These are phyloP conservation scores for Endocalyx cinctus DNA, from an alignment of 2,329 filamentous ascomycete genomes.

Conservation along the genomic window DNA sequence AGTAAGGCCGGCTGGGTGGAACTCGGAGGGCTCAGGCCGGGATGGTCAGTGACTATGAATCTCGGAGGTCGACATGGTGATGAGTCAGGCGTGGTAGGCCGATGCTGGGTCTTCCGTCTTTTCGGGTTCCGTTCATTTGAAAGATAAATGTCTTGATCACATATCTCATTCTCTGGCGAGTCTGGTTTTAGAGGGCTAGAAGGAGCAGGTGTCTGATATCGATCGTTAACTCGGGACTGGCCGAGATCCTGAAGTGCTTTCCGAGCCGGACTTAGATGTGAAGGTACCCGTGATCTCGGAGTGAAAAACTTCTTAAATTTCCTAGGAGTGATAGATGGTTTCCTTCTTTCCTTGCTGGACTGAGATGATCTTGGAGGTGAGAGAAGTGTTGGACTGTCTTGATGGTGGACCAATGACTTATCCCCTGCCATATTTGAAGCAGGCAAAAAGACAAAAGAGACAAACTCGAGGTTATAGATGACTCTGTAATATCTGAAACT, in stretches of 20 bases:
- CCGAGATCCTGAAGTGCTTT: slow-evolving; percentile 37
- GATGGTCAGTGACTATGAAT: slow-evolving; percentile 9
- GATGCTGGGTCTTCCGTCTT: too few species aligned
- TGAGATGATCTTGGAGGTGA: slow-evolving; percentile 21
- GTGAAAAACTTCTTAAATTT: slow-evolving; percentile 52
- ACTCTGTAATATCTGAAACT: too few species aligned
- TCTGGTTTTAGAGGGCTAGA: slow-evolving; percentile 35
- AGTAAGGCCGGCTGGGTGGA: slow-evolving; percentile 21
- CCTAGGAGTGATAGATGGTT: slow-evolving; percentile 49
- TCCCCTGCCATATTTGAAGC: background rate
- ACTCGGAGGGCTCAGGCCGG: slow-evolving; percentile 6
- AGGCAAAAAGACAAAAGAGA: too few species aligned
- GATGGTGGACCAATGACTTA: too few species aligned
- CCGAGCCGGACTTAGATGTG: slow-evolving; percentile 33
- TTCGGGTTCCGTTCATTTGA: too few species aligned
- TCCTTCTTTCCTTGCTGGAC: slow-evolving; percentile 40
- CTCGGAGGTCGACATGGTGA: slow-evolving; percentile 28
- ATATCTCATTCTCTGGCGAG: slow-evolving; percentile 14
- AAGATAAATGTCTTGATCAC: too few species aligned
- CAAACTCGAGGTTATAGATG: too few species aligned
- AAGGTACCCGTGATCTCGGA: slow-evolving; percentile 38
- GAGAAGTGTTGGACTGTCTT: slow-evolving; percentile 15
- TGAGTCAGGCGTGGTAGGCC: too few species aligned
- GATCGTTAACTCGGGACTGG: slow-evolving; percentile 32
- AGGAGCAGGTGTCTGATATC: slow-evolving; percentile 32